Evolutionary conservation across 1,139 yeast species (phyloP).

Genomic region (Hemisphaericaspora xylofermentans): DNA sequence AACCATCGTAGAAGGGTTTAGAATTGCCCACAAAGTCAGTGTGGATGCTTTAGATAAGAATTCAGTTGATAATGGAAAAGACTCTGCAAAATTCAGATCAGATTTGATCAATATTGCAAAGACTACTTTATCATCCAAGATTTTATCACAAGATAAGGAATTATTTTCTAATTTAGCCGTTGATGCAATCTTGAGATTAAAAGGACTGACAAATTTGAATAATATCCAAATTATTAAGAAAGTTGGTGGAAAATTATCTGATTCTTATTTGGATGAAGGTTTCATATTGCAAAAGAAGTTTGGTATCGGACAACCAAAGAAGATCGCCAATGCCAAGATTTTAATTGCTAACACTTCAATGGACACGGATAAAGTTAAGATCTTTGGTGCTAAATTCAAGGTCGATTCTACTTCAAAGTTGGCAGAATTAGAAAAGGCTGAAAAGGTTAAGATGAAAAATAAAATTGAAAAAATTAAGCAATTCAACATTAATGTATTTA

Average conservation of each 20-base stretch:
- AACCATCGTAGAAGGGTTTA: conserved; percentile 92
- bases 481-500: conserved; percentile 83
- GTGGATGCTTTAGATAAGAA: conserved; percentile 71
- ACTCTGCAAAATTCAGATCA: conserved; percentile 63
- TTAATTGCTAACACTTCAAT: conserved; percentile 93
- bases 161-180: conserved; percentile 89
- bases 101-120: conserved; percentile 87
- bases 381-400: conserved; percentile 96
- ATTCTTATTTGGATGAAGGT: conserved; percentile 94
- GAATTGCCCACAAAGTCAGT: conserved; percentile 86
- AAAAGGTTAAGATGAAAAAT: conserved; percentile 85
- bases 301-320: conserved; percentile 93
- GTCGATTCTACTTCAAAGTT: conserved; percentile 93
- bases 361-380: conserved; percentile 97
- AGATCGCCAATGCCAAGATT: conserved; percentile 77
- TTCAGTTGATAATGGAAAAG: conserved; percentile 71
- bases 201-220: conserved; percentile 92
- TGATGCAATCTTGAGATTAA: conserved; percentile 86
- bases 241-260: conserved; percentile 88
- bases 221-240: conserved; percentile 93
- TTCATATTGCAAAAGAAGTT: conserved; percentile 87
- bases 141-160: conserved; percentile 91
- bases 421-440: conserved; percentile 95
- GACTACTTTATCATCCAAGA: conserved; percentile 91
- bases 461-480: conserved; percentile 87